Base-by-base conservation (phyloP, 2,329 filamentous ascomycete genomes). In the Fusarium keratoplasticum region DNA sequence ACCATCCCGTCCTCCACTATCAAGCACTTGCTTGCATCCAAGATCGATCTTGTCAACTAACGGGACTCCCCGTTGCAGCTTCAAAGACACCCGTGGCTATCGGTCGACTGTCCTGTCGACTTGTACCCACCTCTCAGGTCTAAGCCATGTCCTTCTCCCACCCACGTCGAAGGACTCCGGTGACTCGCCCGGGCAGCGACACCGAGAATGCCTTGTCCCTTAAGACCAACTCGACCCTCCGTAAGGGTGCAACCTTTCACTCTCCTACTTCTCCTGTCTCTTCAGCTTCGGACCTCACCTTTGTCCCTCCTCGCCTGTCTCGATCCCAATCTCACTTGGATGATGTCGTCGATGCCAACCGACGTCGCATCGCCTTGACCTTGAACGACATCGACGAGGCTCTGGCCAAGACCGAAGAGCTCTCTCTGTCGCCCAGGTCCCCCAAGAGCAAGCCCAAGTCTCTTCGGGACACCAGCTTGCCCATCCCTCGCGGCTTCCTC, bases 321-420 rank as follows among this genome's bases (percentile, higher is more conserved):
- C 91, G 93, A 69, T 91, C 93, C 59, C 91, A 93, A 76, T 93
- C 92, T 61, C 89, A 85, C 73, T 84, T 94, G 69, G 92, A 94
- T 83, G 91, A 93, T 88, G 90, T 93, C 65, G 88, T 94, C 81
- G 90, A 91, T 79, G 90, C 91, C 72, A 89, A 92, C 77, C 88
- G 90, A 80, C 90, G 92, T 79, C 92, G 92, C 76, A 90, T 92
- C 81, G 90, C 90, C 75, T 82, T 93, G 79, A 89, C 91, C 74
- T 84, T 94, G 64, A 89, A 87, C 82, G 87, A 89, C 76, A 89
- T 95, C 77, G 91, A 94, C 80, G 87, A 89, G 83, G 86, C 88
- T 79, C 84, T 92, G 67, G 83, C 88, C 75, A 72, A 88, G 72
- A 81, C 84, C 33, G 84, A 85, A 75, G 71, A 77, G 75, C 75